Base-by-base conservation (phyloP, 1,284 basidiomycete species). In the Vanrija sp. region DNA sequence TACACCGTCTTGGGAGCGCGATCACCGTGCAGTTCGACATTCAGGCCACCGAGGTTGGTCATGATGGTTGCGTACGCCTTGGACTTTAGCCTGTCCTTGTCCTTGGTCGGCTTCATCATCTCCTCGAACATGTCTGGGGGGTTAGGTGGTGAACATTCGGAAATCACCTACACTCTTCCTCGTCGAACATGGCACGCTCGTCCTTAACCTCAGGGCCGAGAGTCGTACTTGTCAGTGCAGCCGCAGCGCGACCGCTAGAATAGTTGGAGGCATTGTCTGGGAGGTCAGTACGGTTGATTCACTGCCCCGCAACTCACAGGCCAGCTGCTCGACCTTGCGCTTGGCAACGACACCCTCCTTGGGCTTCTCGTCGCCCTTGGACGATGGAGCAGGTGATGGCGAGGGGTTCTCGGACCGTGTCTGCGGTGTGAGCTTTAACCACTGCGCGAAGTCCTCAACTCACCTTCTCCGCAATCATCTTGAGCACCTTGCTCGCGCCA, bases 1-100 rank as follows among this genome's bases (percentile, higher is more conserved):
- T 97, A 98, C 68, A 93, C 95, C 1, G 95, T 97, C 78, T 95
- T 94, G 0, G 95, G 95, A 6, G 94, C 95, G 85, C 92, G 58
- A 54, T 68, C 67, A 23, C 65, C 68, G 69, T 88, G 94, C 15
- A 98, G 79, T 74, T 98, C 95, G 21, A 97, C 66, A 66, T 98
- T 97, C 54, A 98, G 78, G 52, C 88, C 86, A 15, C 93, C 95
- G 18, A 91, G 82, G 66, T 86, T 94, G 9, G 95, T 97, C 48
- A 91, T 83, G 45, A 98, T 86, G 6, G 91, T 88, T 38, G 92
- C 88, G 75, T 94, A 95, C 2, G 90, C 91, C 63, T 88, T 87
- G 57, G 85, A 87, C 76, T 91, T 93, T 53, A 87, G 87, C 45
- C 88, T 83, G 68, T 92, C 94, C 77, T 90, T 97, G 75, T 91